Conservation (phyloP, 192 early-diverging fungal genomes). For the Dispira simplex region DNA sequence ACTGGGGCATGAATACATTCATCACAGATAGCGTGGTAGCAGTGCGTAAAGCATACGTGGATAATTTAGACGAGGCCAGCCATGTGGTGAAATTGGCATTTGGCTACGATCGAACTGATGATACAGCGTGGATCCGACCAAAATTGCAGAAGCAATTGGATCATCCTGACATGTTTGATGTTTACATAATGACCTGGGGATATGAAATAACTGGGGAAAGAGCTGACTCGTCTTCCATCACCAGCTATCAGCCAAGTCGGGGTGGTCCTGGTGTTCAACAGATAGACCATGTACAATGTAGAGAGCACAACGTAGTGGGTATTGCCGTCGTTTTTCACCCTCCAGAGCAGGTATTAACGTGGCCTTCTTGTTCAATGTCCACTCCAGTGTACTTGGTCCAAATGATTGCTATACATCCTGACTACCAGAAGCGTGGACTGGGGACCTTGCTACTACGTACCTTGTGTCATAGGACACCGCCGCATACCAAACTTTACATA, state of each 20-base stretch:
- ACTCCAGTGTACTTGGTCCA: not conserved
- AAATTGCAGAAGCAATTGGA: not conserved
- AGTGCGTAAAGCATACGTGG: not conserved
- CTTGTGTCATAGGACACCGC: not conserved
- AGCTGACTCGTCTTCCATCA: no score
- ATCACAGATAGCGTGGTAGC: not conserved
- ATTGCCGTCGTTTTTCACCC: not conserved
- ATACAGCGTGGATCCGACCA: slow-evolving; percentile 5
- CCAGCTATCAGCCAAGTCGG: no score
- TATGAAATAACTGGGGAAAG: no score
- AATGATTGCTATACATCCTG: not conserved
- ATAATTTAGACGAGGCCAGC: not conserved
- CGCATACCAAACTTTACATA: not conserved
- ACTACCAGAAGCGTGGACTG: not conserved
- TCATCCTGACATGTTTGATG: not conserved
- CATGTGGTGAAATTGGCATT: not conserved
- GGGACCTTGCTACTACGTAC: not conserved
- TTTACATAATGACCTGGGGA: not conserved
- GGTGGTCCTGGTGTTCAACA: not conserved
- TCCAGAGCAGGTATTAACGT: not conserved
- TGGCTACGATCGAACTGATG: not conserved
- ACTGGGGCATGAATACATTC: not conserved
- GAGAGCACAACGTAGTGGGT: not conserved
- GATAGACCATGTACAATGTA: not conserved
- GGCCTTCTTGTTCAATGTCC: not conserved